These are phyloP conservation scores for Termitomyces titanicus DNA, from an alignment of 768 basidiomycete species.

Conservation along the genomic window DNA sequence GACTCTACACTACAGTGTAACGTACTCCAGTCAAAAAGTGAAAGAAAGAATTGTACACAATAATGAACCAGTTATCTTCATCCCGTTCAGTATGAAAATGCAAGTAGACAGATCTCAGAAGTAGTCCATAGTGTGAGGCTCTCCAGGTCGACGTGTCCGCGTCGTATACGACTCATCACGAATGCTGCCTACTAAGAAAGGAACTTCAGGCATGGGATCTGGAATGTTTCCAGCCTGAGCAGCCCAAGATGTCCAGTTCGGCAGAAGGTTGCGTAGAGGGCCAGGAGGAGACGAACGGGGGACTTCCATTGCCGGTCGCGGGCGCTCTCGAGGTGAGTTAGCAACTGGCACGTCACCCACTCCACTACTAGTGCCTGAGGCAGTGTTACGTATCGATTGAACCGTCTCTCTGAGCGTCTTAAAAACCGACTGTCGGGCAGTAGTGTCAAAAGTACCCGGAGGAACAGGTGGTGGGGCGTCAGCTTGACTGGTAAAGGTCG, in stretches of 20 bases:
- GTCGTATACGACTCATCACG: constrained; percentile 31
- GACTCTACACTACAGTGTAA: no score
- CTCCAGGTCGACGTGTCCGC: constrained; percentile 17
- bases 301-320: constrained; percentile 8
- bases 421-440: constrained; percentile 42
- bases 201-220: constrained; percentile 22
- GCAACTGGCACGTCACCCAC: constrained; percentile 7
- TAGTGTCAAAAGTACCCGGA: not conserved
- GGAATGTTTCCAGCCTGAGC: constrained; percentile 20
- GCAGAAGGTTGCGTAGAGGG: constrained; percentile 15
- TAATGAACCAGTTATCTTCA: not conserved
- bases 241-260: constrained; percentile 26
- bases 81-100: not conserved
- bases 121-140: constrained; percentile 22
- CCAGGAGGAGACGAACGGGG: constrained; percentile 11
- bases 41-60: no score
- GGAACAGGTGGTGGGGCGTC: constrained; percentile 18
- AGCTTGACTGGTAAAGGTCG: constrained; percentile 67
- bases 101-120: constrained; percentile 16
- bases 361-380: constrained; percentile 11
- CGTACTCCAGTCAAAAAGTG: no score
- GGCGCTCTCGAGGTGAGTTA: constrained; percentile 14
- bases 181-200: constrained; percentile 31
- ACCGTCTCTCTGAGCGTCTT: constrained; percentile 52
- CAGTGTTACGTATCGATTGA: constrained; percentile 39